phyloP scores from a whole-genome alignment of 768 basidiomycete genomes.

The Suillus variegatus region DNA sequence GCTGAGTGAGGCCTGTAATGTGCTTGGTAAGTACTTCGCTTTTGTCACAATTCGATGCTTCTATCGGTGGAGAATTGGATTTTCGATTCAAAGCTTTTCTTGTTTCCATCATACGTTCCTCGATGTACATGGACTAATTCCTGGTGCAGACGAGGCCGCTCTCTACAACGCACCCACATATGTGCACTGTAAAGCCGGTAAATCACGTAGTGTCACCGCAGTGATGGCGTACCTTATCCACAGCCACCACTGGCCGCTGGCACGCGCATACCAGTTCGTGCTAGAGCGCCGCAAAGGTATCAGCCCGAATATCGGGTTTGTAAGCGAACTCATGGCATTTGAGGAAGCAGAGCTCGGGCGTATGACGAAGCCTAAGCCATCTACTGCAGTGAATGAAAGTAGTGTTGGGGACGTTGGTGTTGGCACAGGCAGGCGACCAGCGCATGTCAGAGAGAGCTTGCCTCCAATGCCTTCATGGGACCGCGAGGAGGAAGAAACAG shows the following conservation, averaged over 20 bases:
- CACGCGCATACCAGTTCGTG: slow-evolving; percentile 89
- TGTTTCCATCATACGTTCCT: slow-evolving; percentile 3
- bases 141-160: slow-evolving; percentile 78
- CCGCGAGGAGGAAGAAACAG: slow-evolving; percentile 10
- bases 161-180: slow-evolving; percentile 88
- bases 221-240: slow-evolving; percentile 98
- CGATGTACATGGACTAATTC: slow-evolving; percentile 3
- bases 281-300: slow-evolving; percentile 92
- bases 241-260: slow-evolving; percentile 95
- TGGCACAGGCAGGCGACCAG: slow-evolving; percentile 45
- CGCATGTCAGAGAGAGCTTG: slow-evolving; percentile 74
- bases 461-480: slow-evolving; percentile 36
- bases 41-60: background rate
- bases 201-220: slow-evolving; percentile 93
- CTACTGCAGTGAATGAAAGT: background rate
- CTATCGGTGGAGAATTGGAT: background rate
- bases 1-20: slow-evolving; percentile 82
- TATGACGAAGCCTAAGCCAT: slow-evolving; percentile 36
- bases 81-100: slow-evolving; percentile 7
- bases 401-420: slow-evolving; percentile 23
- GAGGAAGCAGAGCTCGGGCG: slow-evolving; percentile 84
- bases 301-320: slow-evolving; percentile 97
- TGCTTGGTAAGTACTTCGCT: slow-evolving; percentile 67
- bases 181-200: slow-evolving; percentile 96
- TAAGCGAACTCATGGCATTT: slow-evolving; percentile 95